These are phyloP conservation scores for Penicillium fimorum DNA, from an alignment of 495 filamentous ascomycete genomes.

Conservation along the genomic window DNA sequence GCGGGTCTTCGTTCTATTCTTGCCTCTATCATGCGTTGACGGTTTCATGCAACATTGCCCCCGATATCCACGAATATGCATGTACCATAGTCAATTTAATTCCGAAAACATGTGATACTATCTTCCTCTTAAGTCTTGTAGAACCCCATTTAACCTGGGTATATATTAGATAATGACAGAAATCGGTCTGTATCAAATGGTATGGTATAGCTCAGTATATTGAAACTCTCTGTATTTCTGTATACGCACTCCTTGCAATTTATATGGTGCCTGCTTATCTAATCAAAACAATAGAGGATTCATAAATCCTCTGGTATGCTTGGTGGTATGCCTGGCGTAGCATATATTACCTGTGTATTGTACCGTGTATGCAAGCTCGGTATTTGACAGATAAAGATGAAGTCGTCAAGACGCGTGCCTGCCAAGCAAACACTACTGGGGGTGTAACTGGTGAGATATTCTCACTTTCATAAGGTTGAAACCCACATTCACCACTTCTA, in stretches of 20 bases:
- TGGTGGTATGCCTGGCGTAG: no score
- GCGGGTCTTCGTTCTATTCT: background rate
- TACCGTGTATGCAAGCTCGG: no score
- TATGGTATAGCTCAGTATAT: no score
- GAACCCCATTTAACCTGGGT: background rate
- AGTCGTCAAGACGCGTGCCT: no score
- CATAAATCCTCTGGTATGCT: no score
- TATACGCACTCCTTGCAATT: no score
- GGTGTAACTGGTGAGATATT: background rate
- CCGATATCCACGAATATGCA: slow-evolving; percentile 12
- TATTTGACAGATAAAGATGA: background rate
- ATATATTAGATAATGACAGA: no score
- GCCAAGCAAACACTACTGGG: background rate
- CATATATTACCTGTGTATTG: no score
- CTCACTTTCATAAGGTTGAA: background rate
- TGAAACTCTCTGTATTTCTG: no score
- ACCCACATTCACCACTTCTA: background rate
- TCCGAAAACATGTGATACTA: slow-evolving; percentile 1
- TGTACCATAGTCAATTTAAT: slow-evolving; percentile 18
- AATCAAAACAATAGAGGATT: no score
- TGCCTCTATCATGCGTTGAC: slow-evolving; percentile 15
- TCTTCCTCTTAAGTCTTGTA: background rate
- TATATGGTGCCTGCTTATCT: no score
- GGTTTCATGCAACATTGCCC: slow-evolving; percentile 14
- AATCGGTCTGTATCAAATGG: no score